Percentiles rank a stretch among this genome's conserved stretches.
Evolutionary conservation across 1,139 yeast species (phyloP).

Genomic region (Pichia kudriavzevii): DNA sequence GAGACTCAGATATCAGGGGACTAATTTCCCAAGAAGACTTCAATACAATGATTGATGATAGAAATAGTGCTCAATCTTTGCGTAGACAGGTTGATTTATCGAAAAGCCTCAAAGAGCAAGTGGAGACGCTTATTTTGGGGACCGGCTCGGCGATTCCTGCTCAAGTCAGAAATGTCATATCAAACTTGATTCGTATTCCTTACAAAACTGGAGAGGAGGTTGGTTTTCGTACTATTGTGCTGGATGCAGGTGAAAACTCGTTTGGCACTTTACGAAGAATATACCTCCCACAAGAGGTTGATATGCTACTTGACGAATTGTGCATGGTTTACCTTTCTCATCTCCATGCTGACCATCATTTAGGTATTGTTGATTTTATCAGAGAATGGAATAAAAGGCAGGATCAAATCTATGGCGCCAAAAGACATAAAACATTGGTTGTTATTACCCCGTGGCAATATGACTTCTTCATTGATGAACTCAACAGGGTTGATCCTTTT

Average conservation of each 20-base stretch:
- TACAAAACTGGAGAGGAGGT: constrained; percentile 21
- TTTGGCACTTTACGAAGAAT: constrained; percentile 63
- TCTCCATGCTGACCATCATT: constrained; percentile 94
- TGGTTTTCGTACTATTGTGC: constrained; percentile 40
- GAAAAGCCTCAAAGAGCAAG: constrained; percentile 38
- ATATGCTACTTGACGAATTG: constrained; percentile 47
- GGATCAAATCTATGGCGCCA: constrained; percentile 5
- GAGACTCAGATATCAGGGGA: constrained; percentile 16
- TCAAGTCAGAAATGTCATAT: constrained; percentile 73
- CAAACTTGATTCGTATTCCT: constrained; percentile 70
- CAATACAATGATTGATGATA: constrained; percentile 5
- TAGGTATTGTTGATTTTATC: constrained; percentile 70
- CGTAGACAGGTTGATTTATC: constrained; percentile 8
- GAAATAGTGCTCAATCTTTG: constrained; percentile 2
- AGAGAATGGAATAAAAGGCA: constrained; percentile 53
- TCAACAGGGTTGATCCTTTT: constrained; percentile 41
- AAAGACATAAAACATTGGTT: constrained; percentile 30
- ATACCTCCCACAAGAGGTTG: constrained; percentile 40
- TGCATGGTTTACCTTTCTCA: constrained; percentile 71
- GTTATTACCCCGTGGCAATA: constrained; percentile 75
- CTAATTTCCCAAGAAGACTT: constrained; percentile 11
- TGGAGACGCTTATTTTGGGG: constrained; percentile 75
- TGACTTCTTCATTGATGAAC: constrained; percentile 58
- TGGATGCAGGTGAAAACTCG: constrained; percentile 95
- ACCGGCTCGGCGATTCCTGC: constrained; percentile 95